Conservation (phyloP, 2,329 filamentous ascomycete species). For the Sclerotinia subarctica region DNA sequence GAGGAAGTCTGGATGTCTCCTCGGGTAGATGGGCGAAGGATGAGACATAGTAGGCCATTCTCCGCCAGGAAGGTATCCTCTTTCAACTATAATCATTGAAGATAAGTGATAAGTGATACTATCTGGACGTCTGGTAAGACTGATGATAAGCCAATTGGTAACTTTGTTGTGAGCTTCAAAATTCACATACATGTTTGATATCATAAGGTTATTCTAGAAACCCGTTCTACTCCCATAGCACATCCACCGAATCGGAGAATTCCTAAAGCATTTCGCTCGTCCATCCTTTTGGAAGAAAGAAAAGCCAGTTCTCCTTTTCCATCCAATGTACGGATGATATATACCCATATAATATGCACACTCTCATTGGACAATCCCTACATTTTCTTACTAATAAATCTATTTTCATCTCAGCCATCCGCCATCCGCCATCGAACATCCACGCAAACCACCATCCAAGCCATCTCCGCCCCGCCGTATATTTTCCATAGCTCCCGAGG, state of each 20-base stretch:
- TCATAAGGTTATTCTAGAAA: background rate
- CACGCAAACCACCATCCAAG: too few relatives aligned
- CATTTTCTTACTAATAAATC: background rate
- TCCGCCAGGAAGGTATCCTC: background rate
- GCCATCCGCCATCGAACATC: too few relatives aligned
- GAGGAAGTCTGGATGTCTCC: background rate
- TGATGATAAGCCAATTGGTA: background rate
- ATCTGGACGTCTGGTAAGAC: background rate
- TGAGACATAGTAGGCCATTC: too few relatives aligned
- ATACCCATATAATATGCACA: too few relatives aligned
- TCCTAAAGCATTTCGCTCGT: background rate
- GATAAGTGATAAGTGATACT: background rate
- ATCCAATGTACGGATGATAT: background rate
- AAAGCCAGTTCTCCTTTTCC: constrained; percentile 4
- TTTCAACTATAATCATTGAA: background rate
- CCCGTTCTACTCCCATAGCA: background rate
- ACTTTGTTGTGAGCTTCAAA: background rate
- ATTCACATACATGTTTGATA: background rate
- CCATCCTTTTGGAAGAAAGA: background rate
- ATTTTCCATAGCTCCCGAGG: too few relatives aligned
- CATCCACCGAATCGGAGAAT: background rate
- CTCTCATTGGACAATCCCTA: background rate
- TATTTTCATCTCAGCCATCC: background rate
- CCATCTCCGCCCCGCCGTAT: too few relatives aligned
- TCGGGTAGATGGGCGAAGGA: background rate